A percentile compares a stretch with the other conserved stretches of the same genome.
Conservation (phyloP, 2,329 filamentous ascomycete species). For the Hypocrella siamensis region DNA sequence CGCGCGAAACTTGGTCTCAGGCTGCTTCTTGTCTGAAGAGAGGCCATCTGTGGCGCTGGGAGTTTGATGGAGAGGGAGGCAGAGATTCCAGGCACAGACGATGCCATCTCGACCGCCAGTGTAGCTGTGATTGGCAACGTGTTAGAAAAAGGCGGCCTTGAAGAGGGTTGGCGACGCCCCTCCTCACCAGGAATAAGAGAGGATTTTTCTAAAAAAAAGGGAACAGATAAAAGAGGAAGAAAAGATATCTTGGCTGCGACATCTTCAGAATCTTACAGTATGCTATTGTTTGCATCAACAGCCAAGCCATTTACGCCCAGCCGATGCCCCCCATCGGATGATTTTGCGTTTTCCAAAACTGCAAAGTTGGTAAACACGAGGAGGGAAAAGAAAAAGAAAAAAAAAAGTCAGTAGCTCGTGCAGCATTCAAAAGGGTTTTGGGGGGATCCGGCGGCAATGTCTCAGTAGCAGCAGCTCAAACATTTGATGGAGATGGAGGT, state of each 20-base stretch:
- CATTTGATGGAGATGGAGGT: too few relatives aligned
- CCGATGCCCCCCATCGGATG: constrained; percentile 62
- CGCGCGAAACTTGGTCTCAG: constrained; percentile 41
- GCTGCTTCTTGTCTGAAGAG: constrained; percentile 13
- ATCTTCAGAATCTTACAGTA: constrained; percentile 49
- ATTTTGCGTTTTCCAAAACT: constrained; percentile 45
- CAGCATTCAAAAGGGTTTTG: too few relatives aligned
- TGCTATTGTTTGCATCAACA: constrained; percentile 66
- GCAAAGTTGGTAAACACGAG: too few relatives aligned
- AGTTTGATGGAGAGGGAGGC: constrained; percentile 43
- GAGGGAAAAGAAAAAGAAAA: too few relatives aligned
- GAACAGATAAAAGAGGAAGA: not conserved
- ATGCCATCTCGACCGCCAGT: constrained; percentile 91
- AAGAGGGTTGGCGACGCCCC: too few relatives aligned
- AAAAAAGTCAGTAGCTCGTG: too few relatives aligned
- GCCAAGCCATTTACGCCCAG: constrained; percentile 91
- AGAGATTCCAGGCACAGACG: constrained; percentile 88
- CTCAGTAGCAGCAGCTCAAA: too few relatives aligned
- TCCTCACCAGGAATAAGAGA: too few relatives aligned
- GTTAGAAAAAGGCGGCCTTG: too few relatives aligned
- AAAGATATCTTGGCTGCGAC: not conserved
- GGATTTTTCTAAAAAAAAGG: too few relatives aligned
- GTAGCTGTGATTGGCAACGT: constrained; percentile 42
- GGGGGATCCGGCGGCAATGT: too few relatives aligned
- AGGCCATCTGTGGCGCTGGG: constrained; percentile 9